Conservation (phyloP, 2,329 filamentous ascomycete genomes). For the Colletotrichum falcatum region DNA sequence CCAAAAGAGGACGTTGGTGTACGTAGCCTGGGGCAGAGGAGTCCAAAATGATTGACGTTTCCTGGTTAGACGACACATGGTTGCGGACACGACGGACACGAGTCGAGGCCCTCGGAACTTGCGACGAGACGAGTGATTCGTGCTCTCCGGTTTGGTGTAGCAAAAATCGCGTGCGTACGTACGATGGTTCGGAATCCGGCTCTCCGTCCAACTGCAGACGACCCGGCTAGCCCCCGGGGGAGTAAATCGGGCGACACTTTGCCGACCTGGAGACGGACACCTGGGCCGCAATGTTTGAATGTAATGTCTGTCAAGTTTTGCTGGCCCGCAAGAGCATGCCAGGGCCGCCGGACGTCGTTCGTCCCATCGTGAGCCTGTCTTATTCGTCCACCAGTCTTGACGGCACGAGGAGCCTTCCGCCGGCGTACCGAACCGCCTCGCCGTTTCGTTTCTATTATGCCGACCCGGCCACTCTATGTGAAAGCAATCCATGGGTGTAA, state of each 20-base stretch:
- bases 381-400: conserved; percentile 9
- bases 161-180: conserved; percentile 8
- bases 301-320: neutral
- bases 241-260: conserved; percentile 16
- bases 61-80: conserved; percentile 14
- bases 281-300: conserved; percentile 18
- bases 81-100: conserved; percentile 8
- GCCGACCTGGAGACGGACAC: conserved; percentile 17
- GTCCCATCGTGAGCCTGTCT: conserved; percentile 22
- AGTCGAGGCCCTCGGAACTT: conserved; percentile 21
- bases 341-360: conserved; percentile 22
- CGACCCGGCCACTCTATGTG: neutral
- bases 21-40: conserved; percentile 18
- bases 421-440: conserved; percentile 1
- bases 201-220: neutral
- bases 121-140: conserved; percentile 18
- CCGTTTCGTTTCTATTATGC: conserved; percentile 15
- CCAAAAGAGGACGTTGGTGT: conserved; percentile 26
- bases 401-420: neutral
- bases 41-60: conserved; percentile 11
- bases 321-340: neutral
- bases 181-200: conserved; percentile 20
- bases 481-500: neutral
- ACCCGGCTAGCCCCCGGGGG: conserved; percentile 3
- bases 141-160: conserved; percentile 1